Base-by-base conservation (phyloP, 495 filamentous ascomycete species). In the Sporormia fimetaria region DNA sequence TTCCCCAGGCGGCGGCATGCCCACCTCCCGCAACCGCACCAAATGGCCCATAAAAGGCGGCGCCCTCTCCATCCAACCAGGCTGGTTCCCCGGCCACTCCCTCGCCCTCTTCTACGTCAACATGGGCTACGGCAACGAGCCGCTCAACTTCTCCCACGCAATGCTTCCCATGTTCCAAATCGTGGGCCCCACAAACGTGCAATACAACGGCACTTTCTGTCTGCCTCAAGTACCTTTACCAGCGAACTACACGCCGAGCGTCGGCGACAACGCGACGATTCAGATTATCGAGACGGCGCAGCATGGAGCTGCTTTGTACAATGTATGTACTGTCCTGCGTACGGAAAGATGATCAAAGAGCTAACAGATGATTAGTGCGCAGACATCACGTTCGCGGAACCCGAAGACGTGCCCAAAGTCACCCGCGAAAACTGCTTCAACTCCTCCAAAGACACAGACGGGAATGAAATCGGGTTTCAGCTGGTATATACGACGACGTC, bases 91-190 rank as follows among this genome's bases (percentile, higher is more conserved):
- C 27, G 92, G 92, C 45, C 92, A 99, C 57, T 57, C 70, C 6
- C 80, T 76, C 4, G 90, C 88, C 22, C 73, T 87, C 42, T 69
- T 96, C 57, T 94, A 96, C 62, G 70, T 99, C 63, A 99, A 99
- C 67, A 66, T 99, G 33, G 92, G 92, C 40, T 74, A 87, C 44
- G 92, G 88, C 40, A 83, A 71, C 14, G 57, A 62, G 25, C 92
- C 92, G 2, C 62, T 62, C n/a, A 96, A 96, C 67, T 86, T 87
- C 77, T 92, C 84, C 43, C 75, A 83, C 61, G 64, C 75, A 11
- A 87, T 96, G 76, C 62, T 87, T 4, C 66, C 80, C 1, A 75
- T 83, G 4, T 93, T 96, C 68, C 78, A 87, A 57, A 80, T 96
- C 56, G 70, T 74, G 17, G 90, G 92, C 3, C 88, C 92, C 4